Evolutionary conservation across 768 basidiomycete genomes (phyloP).

Genomic region (Podaxis sp.): DNA sequence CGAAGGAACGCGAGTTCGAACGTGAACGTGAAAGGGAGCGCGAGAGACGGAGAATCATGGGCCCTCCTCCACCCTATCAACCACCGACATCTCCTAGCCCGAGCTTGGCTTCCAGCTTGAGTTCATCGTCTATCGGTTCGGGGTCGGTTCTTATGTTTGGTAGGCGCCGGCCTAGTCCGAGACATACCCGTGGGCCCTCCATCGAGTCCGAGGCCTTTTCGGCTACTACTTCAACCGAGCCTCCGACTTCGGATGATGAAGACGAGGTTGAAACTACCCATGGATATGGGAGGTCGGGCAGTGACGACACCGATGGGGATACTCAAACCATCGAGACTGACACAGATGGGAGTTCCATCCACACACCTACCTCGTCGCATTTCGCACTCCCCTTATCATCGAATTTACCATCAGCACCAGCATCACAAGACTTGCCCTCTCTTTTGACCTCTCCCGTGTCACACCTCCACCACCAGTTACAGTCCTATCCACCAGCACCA

Average conservation of each 20-base stretch:
- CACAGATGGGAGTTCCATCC: conserved; percentile 50
- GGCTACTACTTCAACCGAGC: conserved; percentile 31
- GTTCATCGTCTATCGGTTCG: conserved; percentile 13
- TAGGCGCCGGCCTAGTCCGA: not conserved
- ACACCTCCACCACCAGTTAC: conserved; percentile 6
- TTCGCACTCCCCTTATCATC: conserved; percentile 19
- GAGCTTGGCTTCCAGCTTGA: not conserved
- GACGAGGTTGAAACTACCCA: conserved; percentile 26
- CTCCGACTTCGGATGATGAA: conserved; percentile 42
- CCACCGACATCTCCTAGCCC: not conserved
- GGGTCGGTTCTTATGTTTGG: conserved; percentile 4
- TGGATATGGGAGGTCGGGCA: conserved; percentile 7
- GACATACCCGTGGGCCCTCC: conserved; percentile 9
- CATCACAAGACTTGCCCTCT: conserved; percentile 7
- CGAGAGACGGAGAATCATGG: conserved; percentile 4
- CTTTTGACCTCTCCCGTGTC: conserved; percentile 5
- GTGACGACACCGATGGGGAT: conserved; percentile 16
- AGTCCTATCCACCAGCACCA: conserved; percentile 29
- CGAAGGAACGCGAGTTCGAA: conserved; percentile 38
- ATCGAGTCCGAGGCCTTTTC: conserved; percentile 28
- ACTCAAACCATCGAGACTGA: conserved; percentile 30
- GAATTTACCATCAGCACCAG: not conserved
- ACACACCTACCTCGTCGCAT: conserved; percentile 41
- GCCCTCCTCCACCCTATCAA: conserved; percentile 1
- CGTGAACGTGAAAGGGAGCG: conserved; percentile 15